A percentile compares a stretch with the other conserved stretches of the same genome.
Evolutionary conservation across 805 yeast species (phyloP).

Genomic region (Candida railenensis): DNA sequence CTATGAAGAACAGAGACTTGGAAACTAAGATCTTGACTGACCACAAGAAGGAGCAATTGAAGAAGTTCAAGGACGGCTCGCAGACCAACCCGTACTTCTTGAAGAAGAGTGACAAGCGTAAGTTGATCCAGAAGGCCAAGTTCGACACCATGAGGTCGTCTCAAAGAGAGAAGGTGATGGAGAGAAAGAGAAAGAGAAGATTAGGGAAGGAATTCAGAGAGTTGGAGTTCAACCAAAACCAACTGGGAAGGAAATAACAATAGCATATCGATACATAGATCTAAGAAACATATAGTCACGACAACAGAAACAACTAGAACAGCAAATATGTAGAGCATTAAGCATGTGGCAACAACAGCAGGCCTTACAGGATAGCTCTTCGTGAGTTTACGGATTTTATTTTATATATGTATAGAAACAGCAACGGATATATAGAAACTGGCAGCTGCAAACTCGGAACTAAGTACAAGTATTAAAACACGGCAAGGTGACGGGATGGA

Average conservation of each 20-base stretch:
- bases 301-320: not conserved
- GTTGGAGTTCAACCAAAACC: constrained; percentile 36
- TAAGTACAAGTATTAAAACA: not conserved
- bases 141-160: constrained; percentile 69
- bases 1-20: constrained; percentile 70
- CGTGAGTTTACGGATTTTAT: not conserved
- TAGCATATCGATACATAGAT: not conserved
- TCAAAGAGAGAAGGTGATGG: constrained; percentile 80
- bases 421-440: not conserved
- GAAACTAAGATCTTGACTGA: constrained; percentile 64
- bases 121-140: constrained; percentile 73
- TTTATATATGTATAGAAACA: not conserved
- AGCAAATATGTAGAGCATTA: too few species aligned
- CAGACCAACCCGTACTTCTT: constrained; percentile 55
- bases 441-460: not conserved
- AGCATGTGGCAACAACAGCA: not conserved
- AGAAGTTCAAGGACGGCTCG: constrained; percentile 47
- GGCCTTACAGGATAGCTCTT: too few species aligned
- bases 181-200: constrained; percentile 83
- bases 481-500: too few species aligned
- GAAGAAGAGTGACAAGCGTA: constrained; percentile 69
- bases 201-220: constrained; percentile 75
- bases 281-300: not conserved
- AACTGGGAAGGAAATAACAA: not conserved
- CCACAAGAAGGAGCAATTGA: constrained; percentile 51